Base-by-base conservation (phyloP, 768 basidiomycete species). In the Nevesoporus exiguus region DNA sequence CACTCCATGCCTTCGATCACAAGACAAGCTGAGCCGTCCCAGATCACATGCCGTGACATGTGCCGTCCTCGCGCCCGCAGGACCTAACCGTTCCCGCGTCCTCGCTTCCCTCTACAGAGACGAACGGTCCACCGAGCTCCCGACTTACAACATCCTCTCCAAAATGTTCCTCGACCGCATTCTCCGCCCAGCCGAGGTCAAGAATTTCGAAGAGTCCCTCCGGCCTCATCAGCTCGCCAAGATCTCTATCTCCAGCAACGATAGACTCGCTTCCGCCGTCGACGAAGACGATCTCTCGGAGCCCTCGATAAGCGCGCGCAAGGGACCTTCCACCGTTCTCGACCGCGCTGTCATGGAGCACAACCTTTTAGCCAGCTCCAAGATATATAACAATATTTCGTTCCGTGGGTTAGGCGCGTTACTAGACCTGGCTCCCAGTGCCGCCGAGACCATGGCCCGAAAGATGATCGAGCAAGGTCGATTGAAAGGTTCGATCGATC, bases 161-260 rank as follows among this genome's bases (percentile, higher is more conserved):
- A 98, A 98, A 69, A 98, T 98, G 96, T 94, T 97, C 73, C 85
- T 98, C 58, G 97, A 98, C 67, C 94, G 93, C 61, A 98, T 99
- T 67, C 82, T 99, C 47, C 88, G 94, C 41, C 80, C 93, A 1
- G 77, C 82, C 42, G 96, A 99, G 73, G 82, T 98, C 51, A 85
- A 90, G 66, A 86, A 86, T 45, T 99, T 99, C 67, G 92, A 95
- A 69, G 78, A 78, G 41, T 87, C 85, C 3, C 82, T 99, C 49
- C 88, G 89, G 61, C 83, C 88, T 15, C 97, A 99, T 73, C 97
- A 99, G 69, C 81, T 97, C 25, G 97, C 97, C n/a, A 87, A 85
- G 67, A 85, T 96, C 44, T 80, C 88, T 24, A 85, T 93, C 15
- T 90, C 90, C 13, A 82, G 87, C 51, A 92, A 91, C 62, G 91